Evolutionary conservation across 2,329 filamentous ascomycete species (phyloP), one percentile per base, ranked within the genome.

Genomic region (Neonectria ditissima): DNA sequence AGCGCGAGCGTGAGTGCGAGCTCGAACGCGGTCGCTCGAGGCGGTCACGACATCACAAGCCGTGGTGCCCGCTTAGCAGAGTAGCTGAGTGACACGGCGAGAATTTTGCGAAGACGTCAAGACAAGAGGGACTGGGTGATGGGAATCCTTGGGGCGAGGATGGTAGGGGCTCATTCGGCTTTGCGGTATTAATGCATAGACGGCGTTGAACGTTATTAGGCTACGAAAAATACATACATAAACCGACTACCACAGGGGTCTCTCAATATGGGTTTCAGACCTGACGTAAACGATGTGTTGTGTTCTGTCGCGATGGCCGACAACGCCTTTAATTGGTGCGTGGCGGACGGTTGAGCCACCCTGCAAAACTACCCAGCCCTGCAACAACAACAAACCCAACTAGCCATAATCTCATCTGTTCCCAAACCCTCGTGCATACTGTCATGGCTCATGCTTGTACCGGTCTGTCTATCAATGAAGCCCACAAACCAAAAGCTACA

Each of bases 141-240:
- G 48, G 58, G 48, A 53, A 63, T 56, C 54, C 54, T 22, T 54
- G 48, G 51, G 58, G 43, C 24, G 34, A 63, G 37, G 55, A 43
- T 30, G 54, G 61, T 43, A 57, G 65, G 63, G 59, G 65, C 18
- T 58, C 54, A 63, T 70, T 67, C 54, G 70, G 65, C 65, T 65
- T 65, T 65, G 64, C 52, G 63, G 63, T 68, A 62, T 72, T 72
- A 73, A 73, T 76, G 72, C 74, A 76, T 77, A 75, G 73, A 77
- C 65, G 76, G 73, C 76, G 73, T 77, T 76, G 74, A 74, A 74
- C 68, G 69, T 70, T 64, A 70, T 65, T 63, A 73, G 68, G 69
- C 63, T 60, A 66, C 60, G 69, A 67, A 71, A 69, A 71, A 67
- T 24, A 73, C 65, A 73, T 59, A 72, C 57, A 65, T 59, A 45